Conservation (phyloP, 2,329 filamentous ascomycete species). For the Penicillium sp. region DNA sequence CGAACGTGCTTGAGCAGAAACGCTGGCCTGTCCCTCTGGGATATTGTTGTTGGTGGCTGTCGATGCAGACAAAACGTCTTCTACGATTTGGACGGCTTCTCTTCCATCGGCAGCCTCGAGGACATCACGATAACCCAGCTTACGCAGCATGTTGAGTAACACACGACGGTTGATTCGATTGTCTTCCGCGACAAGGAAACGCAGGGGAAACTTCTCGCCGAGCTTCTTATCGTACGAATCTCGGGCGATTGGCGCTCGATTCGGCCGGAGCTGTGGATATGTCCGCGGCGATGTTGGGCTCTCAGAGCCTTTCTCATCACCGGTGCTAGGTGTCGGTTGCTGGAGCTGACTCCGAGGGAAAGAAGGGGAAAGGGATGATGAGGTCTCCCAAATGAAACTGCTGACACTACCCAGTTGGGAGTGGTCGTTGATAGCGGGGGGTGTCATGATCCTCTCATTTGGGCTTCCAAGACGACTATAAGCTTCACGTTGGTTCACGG, state of each 20-base stretch:
- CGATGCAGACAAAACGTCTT: conserved; percentile 38
- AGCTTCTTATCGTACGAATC: conserved; percentile 53
- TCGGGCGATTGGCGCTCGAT: conserved; percentile 25
- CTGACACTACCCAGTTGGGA: conserved; percentile 22
- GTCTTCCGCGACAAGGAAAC: conserved; percentile 67
- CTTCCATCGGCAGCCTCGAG: conserved; percentile 64
- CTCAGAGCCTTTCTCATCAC: conserved; percentile 25
- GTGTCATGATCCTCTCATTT: conserved; percentile 38
- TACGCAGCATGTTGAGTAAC: conserved; percentile 61
- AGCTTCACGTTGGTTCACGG: conserved; percentile 49
- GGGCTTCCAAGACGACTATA: conserved; percentile 49
- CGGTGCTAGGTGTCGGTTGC: conserved; percentile 28
- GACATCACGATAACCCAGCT: conserved; percentile 61
- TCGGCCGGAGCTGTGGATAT: conserved; percentile 20
- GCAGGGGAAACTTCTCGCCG: conserved; percentile 58
- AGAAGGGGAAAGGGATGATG: conserved; percentile 21
- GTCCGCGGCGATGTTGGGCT: conserved; percentile 23
- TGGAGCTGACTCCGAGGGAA: conserved; percentile 28
- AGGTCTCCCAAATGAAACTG: conserved; percentile 19
- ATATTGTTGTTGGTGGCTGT: conserved; percentile 4
- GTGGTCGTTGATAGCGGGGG: conserved; percentile 21
- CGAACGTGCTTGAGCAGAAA: conserved; percentile 17
- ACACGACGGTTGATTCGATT: conserved; percentile 68
- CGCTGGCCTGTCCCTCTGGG: not conserved
- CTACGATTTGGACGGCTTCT: conserved; percentile 61